Evolutionary conservation across 1,284 basidiomycete genomes (phyloP), one percentile per base, ranked within the genome.

Genomic region (Ustilago shanxiensis): DNA sequence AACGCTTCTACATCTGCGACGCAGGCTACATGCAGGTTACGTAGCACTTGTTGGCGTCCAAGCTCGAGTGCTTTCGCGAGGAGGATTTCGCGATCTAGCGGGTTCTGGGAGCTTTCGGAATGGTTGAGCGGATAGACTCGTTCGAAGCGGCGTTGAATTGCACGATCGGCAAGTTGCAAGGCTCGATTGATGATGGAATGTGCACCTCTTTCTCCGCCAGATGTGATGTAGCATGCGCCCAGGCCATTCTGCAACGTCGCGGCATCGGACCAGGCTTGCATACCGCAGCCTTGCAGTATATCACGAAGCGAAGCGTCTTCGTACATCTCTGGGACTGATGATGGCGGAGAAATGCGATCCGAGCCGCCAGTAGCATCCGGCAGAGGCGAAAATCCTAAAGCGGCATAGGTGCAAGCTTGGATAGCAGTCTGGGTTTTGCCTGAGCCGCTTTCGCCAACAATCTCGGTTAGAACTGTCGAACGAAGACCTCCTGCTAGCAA

Each of bases 391-490:
- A 78, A 65, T 13, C 72, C 81, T 0, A 84, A 56, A 10, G 79
- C 73, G 2, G 77, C 79, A 35, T 39, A 72, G 1, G 77, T 71
- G 26, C 79, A 75, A 10, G 71, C 45, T 53, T 80, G 77, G 5
- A 84, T 41, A 3, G 68, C 68, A 20, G 80, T 55, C 64, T 83
- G 83, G 7, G 83, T 82, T 55, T 84, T 84, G 18, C 83, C 83
- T 8, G 79, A 72, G 2, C 77, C 68, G 39, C 79, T 83, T 29
- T 83, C 79, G 16, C 82, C 82, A 6, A 80, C 73, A 20, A 83
- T n/a, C 37, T 83, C 82, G 18, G 80, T 78, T 13, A 83, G 57
- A 1, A 57, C 57, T 8, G 71, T 67, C 1, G 64, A 47, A 1
- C 69, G 62, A 11, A 80, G 60, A 1, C 80, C 80, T 8, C 82